Percentiles rank a stretch among this genome's conserved stretches.
Conservation (phyloP, 2,329 filamentous ascomycete species). For the Monosporascus sp. region DNA sequence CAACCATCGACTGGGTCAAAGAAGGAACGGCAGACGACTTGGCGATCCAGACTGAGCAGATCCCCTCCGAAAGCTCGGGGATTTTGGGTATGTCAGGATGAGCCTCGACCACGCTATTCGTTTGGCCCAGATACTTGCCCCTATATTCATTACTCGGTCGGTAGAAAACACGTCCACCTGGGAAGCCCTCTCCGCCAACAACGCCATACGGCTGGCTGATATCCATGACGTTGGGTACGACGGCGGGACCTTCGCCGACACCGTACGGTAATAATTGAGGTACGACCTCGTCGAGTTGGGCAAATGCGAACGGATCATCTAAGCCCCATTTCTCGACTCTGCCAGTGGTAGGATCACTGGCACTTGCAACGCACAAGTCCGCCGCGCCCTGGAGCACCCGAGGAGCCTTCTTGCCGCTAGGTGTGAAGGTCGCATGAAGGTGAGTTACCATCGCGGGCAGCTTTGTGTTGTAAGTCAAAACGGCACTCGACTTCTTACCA, state of each 20-base stretch:
- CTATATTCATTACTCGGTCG: constrained; percentile 68
- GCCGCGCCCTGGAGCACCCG: constrained; percentile 79
- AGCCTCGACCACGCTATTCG: constrained; percentile 55
- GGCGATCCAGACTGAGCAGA: constrained; percentile 83
- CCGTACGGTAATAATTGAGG: constrained; percentile 73
- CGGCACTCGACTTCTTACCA: constrained; percentile 63
- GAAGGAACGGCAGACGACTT: constrained; percentile 70
- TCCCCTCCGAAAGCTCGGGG: constrained; percentile 61
- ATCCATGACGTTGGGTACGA: constrained; percentile 82
- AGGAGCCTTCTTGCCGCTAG: constrained; percentile 66
- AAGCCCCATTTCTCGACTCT: constrained; percentile 80
- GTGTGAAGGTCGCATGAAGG: constrained; percentile 68
- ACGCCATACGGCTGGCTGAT: constrained; percentile 81
- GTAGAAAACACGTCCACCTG: constrained; percentile 76
- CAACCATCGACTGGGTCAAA: constrained; percentile 70
- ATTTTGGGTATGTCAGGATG: constrained; percentile 73
- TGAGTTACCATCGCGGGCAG: constrained; percentile 74
- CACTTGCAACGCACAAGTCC: constrained; percentile 71
- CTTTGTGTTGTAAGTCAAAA: constrained; percentile 82
- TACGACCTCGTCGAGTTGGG: constrained; percentile 73
- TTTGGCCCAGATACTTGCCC: constrained; percentile 66
- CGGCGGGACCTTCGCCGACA: constrained; percentile 71
- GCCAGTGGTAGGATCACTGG: constrained; percentile 71
- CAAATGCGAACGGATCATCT: constrained; percentile 67
- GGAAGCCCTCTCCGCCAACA: constrained; percentile 79